Evolutionary conservation across 768 basidiomycete genomes (phyloP).

Genomic region (Termitomyces sp.): DNA sequence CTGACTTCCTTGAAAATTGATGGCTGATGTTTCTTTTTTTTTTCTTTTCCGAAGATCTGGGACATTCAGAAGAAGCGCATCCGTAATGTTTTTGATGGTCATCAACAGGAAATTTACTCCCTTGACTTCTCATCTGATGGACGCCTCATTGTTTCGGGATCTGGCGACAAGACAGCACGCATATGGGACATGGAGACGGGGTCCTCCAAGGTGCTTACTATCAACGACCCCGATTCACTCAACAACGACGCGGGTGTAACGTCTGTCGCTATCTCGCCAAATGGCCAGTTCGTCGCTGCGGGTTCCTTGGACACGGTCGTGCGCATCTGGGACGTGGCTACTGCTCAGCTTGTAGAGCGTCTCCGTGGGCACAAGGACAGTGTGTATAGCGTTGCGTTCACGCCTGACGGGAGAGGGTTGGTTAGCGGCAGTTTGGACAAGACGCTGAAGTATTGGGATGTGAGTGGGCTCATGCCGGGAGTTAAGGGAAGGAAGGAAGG

Average conservation of each 20-base stretch:
- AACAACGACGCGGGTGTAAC: slow-evolving; percentile 66
- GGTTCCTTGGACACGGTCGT: slow-evolving; percentile 77
- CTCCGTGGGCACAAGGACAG: slow-evolving; percentile 79
- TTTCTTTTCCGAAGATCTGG: slow-evolving; percentile 66
- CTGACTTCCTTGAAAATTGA: slow-evolving; percentile 1
- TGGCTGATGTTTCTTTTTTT: slow-evolving; percentile 20
- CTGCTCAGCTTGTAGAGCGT: slow-evolving; percentile 67
- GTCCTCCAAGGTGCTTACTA: slow-evolving; percentile 43
- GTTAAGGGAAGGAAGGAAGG: slow-evolving; percentile 53
- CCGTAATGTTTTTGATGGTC: slow-evolving; percentile 80
- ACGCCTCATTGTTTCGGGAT: slow-evolving; percentile 83
- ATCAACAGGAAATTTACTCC: slow-evolving; percentile 92
- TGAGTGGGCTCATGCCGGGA: slow-evolving; percentile 71
- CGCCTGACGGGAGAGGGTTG: slow-evolving; percentile 86
- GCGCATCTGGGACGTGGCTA: slow-evolving; percentile 76
- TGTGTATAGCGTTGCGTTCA: slow-evolving; percentile 90
- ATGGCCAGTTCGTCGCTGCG: slow-evolving; percentile 63
- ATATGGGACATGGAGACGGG: slow-evolving; percentile 46
- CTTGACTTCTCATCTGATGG: slow-evolving; percentile 91
- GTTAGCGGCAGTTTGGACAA: slow-evolving; percentile 92
- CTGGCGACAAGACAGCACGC: slow-evolving; percentile 61
- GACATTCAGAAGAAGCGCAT: slow-evolving; percentile 82
- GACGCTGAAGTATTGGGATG: slow-evolving; percentile 87
- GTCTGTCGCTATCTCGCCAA: slow-evolving; percentile 75
- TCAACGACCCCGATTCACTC: slow-evolving; percentile 50